These are phyloP conservation scores for Stellera chamaejasme DNA, from an alignment of 345 rosid genomes.

Conservation along the genomic window DNA sequence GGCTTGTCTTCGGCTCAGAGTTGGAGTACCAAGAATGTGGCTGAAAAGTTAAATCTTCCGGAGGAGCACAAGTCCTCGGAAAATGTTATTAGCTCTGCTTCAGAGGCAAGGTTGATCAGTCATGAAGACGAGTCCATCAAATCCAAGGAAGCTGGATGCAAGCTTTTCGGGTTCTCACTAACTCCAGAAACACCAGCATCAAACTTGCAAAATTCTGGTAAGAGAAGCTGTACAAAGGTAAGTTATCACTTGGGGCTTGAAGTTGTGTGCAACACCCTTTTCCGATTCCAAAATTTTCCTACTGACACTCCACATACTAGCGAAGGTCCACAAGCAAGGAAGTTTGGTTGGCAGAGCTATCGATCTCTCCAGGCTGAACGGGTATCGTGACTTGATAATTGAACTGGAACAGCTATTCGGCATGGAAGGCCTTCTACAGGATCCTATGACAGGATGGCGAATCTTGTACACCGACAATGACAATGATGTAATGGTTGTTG, in stretches of 20 bases:
- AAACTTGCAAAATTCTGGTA: constrained; percentile 54
- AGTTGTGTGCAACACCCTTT: constrained; percentile 7
- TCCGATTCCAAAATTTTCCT: constrained; percentile 4
- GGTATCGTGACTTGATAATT: constrained; percentile 54
- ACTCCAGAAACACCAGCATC: constrained; percentile 42
- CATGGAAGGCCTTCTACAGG: constrained; percentile 79
- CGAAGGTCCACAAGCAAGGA: constrained; percentile 96
- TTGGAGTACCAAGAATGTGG: constrained; percentile 25
- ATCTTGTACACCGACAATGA: constrained; percentile 84
- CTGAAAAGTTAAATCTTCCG: constrained; percentile 24
- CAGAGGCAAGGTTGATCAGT: constrained; percentile 25
- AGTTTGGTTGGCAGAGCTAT: constrained; percentile 88
- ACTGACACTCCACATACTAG: constrained; percentile 6
- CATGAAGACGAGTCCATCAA: constrained; percentile 30
- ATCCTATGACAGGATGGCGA: constrained; percentile 78
- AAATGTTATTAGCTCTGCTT: constrained; percentile 27
- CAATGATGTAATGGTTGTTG: constrained; percentile 89
- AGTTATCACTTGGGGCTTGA: constrained; percentile 12
- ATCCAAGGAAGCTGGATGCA: constrained; percentile 48
- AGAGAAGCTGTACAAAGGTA: constrained; percentile 93
- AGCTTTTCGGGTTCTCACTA: constrained; percentile 76
- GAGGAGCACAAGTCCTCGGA: constrained; percentile 32
- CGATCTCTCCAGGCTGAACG: constrained; percentile 65
- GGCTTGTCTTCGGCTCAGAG: constrained; percentile 24
- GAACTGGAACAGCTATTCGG: constrained; percentile 73